Evolutionary conservation across 2,329 filamentous ascomycete genomes (phyloP), one percentile per base, ranked within the genome.

Genomic region (Emergomyces pasteurianus): DNA sequence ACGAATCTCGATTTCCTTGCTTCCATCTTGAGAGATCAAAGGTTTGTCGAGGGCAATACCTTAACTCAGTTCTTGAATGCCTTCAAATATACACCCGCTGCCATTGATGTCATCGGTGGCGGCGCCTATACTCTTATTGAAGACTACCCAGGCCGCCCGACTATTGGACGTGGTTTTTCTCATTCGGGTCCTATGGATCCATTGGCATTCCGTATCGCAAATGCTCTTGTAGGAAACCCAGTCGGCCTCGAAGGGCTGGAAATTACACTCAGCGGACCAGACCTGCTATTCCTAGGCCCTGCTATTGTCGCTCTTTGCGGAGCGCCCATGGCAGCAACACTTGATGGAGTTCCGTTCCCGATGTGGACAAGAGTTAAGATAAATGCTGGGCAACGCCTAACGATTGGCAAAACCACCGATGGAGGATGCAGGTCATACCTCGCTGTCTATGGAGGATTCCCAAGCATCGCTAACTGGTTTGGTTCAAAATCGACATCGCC

Each of bases 141-240:
- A 68, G 83, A 86, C 63, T 78, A 79, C 54, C 82, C 82, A 0
- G 83, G 79, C 0, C 73, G 84, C n/a, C 78, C 80, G 2, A 77
- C 75, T 0, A 75, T 84, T 2, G 83, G 83, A 0, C 79, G 79
- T 66, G 84, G 83, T 7, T 81, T 86, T 56, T 80, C 80, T 3
- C 80, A 83, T 38, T 77, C 79, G 3, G 84, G 84, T 0, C 82
- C 84, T 0, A 86, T 86, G 83, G 84, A 86, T 66, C 75, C 78
- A 0, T 67, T 86, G n/a, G 77, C 81, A 1, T 80, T 82, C 53
- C 78, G 79, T 28, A 75, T 85, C 34, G 83, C 81, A 1, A 87
- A 87, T 63, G 72, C 80, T 23, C 74, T 87, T 1, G 83, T 82
- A 0, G 83, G 83, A 0, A 86, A 87, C 59, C 65, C 75, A 0